These are phyloP conservation scores for Rhinocladiella similis DNA, from an alignment of 2,329 filamentous ascomycete genomes.

Conservation along the genomic window DNA sequence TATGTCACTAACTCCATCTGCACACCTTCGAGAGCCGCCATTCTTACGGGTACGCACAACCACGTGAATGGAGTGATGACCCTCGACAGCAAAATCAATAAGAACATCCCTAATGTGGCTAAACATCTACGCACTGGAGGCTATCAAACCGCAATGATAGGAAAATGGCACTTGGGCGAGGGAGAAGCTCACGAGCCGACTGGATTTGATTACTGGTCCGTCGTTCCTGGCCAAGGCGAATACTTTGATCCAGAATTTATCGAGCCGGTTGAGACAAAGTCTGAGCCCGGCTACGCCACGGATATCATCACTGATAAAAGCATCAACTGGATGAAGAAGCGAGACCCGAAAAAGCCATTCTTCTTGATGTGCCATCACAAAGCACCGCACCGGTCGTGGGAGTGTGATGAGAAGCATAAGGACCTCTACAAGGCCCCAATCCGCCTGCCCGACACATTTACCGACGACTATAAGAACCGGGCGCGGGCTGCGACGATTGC, in stretches of 20 bases:
- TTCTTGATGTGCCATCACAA: conserved; percentile 61
- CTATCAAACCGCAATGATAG: conserved; percentile 55
- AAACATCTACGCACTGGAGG: conserved; percentile 50
- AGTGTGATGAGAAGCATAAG: conserved; percentile 52
- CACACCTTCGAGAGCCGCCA: conserved; percentile 53
- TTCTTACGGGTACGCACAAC: conserved; percentile 53
- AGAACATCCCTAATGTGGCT: conserved; percentile 52
- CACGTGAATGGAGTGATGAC: conserved; percentile 56
- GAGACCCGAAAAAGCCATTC: conserved; percentile 43
- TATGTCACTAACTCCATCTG: conserved; percentile 58
- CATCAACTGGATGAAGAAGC: conserved; percentile 42
- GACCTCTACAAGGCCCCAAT: conserved; percentile 50
- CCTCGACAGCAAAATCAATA: conserved; percentile 52
- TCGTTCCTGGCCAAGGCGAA: conserved; percentile 54
- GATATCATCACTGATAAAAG: conserved; percentile 56
- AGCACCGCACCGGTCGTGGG: conserved; percentile 56
- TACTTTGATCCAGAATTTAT: conserved; percentile 56
- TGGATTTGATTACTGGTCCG: conserved; percentile 55
- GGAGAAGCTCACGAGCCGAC: conserved; percentile 48
- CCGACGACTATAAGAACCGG: conserved; percentile 56
- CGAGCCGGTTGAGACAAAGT: conserved; percentile 36
- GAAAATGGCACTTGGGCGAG: conserved; percentile 58
- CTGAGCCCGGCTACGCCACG: conserved; percentile 49
- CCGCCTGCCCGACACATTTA: conserved; percentile 52
- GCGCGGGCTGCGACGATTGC: conserved; percentile 51